Conservation (phyloP, 441 rosid genomes). For the Pelargonium myrrhifolium region DNA sequence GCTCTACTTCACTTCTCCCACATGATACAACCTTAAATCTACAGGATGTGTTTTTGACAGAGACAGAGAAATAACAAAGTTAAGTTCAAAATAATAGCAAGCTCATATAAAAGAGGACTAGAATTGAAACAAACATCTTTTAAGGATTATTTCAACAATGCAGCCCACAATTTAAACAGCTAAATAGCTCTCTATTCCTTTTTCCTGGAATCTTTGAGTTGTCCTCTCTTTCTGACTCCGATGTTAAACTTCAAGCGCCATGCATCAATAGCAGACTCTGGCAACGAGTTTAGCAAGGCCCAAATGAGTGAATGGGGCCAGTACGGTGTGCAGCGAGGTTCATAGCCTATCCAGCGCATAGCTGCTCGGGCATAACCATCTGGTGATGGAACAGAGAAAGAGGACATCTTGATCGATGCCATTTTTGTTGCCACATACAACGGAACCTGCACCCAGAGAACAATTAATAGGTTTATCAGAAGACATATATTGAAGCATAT, state of each 20-base stretch:
- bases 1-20: too few species aligned
- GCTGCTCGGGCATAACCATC: slow-evolving; percentile 78
- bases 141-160: not conserved
- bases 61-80: too few species aligned
- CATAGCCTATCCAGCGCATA: slow-evolving; percentile 65
- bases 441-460: slow-evolving; percentile 47
- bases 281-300: slow-evolving; percentile 38
- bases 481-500: not conserved
- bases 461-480: slow-evolving; percentile 12
- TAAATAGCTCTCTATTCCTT: slow-evolving; percentile 32
- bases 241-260: slow-evolving; percentile 54
- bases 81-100: too few species aligned
- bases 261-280: slow-evolving; percentile 48
- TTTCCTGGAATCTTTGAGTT: slow-evolving; percentile 60
- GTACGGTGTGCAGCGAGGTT: slow-evolving; percentile 81
- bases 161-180: not conserved
- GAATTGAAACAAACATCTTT: not conserved
- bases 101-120: too few species aligned
- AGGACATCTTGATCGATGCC: slow-evolving; percentile 73
- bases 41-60: too few species aligned
- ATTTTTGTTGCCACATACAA: slow-evolving; percentile 87
- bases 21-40: too few species aligned
- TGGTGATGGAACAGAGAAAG: slow-evolving; percentile 70
- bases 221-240: slow-evolving; percentile 61
- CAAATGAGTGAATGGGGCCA: slow-evolving; percentile 84